These are phyloP conservation scores for Phytophthora meadii DNA, from an alignment of 352 stramenopile species.

Conservation along the genomic window DNA sequence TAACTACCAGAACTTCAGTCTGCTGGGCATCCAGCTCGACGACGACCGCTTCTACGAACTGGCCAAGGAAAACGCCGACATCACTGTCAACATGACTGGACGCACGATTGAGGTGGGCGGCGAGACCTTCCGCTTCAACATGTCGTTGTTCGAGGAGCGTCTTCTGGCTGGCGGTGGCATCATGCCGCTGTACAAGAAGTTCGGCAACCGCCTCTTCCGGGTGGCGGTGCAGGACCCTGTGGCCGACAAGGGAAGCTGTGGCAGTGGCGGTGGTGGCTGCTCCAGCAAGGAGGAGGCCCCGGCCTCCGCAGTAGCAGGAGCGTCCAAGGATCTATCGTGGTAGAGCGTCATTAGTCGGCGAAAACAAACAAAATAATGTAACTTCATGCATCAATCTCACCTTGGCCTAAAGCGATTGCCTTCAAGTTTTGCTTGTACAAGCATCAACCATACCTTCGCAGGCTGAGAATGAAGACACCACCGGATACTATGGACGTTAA, in stretches of 20 bases:
- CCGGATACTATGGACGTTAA: no score
- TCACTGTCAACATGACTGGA: constrained; percentile 85
- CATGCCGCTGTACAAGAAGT: constrained; percentile 90
- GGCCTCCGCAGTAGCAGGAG: constrained; percentile 39
- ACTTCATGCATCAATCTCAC: constrained; percentile 1
- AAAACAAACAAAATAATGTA: constrained; percentile 8
- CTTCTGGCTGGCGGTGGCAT: constrained; percentile 83
- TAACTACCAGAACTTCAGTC: constrained; percentile 89
- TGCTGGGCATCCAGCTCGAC: constrained; percentile 81
- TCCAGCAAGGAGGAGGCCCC: constrained; percentile 49
- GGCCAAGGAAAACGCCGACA: constrained; percentile 73
- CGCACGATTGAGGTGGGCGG: constrained; percentile 82
- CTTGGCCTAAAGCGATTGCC: no score
- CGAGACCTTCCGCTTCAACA: constrained; percentile 85
- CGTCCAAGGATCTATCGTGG: constrained; percentile 68
- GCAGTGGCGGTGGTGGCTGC: constrained; percentile 35
- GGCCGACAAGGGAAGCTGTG: constrained; percentile 44
- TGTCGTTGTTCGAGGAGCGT: constrained; percentile 88
- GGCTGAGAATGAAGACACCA: constrained; percentile 32
- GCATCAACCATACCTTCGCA: constrained; percentile 77
- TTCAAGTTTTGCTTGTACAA: no score
- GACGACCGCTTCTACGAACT: constrained; percentile 87
- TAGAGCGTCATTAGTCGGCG: constrained; percentile 34
- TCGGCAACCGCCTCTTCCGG: constrained; percentile 85
- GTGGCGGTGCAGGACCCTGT: constrained; percentile 78